A percentile compares a stretch with the other conserved stretches of the same genome.
These are phyloP conservation scores for Hypoxylon lienhwacheense DNA, from an alignment of 495 filamentous ascomycete species.

Conservation along the genomic window DNA sequence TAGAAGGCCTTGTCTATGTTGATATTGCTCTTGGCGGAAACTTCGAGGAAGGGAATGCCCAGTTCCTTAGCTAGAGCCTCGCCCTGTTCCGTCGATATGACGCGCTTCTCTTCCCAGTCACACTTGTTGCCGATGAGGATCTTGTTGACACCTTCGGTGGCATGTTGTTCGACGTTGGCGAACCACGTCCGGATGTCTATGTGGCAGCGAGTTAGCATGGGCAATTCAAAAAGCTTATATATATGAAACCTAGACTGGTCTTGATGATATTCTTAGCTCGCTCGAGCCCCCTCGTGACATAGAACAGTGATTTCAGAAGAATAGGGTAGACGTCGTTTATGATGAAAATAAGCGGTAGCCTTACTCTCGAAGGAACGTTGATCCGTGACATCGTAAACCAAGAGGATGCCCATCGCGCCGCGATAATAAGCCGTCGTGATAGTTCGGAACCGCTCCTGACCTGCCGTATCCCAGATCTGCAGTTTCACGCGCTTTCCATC, in stretches of 20 bases:
- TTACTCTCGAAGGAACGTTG: conserved; percentile 96
- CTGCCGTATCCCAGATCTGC: conserved; percentile 99
- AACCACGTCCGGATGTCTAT: conserved; percentile 99
- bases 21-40: conserved; percentile 97
- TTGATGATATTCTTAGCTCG: conserved; percentile 1
- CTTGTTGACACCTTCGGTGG: conserved; percentile 98
- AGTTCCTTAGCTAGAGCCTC: conserved; percentile 94
- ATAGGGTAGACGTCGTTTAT: neutral
- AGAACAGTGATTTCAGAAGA: neutral
- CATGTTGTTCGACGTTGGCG: conserved; percentile 98
- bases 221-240: neutral
- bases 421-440: conserved; percentile 99
- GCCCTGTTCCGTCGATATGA: conserved; percentile 87
- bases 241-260: neutral
- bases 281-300: conserved; percentile 4
- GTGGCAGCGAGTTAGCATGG: conserved; percentile 18
- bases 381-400: conserved; percentile 98
- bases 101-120: conserved; percentile 99
- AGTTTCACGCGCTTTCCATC: conserved; percentile 98
- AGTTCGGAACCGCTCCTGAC: conserved; percentile 95
- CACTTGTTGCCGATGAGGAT: conserved; percentile 99
- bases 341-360: conserved; percentile 23
- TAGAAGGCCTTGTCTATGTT: conserved; percentile 99
- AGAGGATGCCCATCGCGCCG: conserved; percentile 95
- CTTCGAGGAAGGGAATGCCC: conserved; percentile 97